These are phyloP conservation scores for Lactarius tabidus DNA, from an alignment of 768 basidiomycete genomes.

Conservation along the genomic window DNA sequence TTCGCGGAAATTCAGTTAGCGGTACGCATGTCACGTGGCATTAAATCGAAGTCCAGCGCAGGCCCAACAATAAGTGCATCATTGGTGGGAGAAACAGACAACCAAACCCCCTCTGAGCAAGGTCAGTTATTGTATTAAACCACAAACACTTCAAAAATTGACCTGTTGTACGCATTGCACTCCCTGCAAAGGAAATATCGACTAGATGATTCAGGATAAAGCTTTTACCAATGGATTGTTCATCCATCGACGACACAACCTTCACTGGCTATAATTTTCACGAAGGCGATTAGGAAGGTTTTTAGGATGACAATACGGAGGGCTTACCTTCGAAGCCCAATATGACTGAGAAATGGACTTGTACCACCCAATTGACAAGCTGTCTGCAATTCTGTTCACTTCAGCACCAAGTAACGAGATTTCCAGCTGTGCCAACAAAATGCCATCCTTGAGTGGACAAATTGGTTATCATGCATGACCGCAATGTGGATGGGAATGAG, in stretches of 20 bases:
- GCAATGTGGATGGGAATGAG: too few relatives aligned
- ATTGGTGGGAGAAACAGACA: conserved; percentile 56
- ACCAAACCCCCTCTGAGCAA: too few relatives aligned
- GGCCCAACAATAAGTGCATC: conserved; percentile 50
- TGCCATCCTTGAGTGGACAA: conserved; percentile 55
- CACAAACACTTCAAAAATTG: too few relatives aligned
- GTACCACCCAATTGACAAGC: conserved; percentile 57
- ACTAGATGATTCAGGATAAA: too few relatives aligned
- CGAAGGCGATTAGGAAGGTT: neutral
- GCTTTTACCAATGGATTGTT: too few relatives aligned
- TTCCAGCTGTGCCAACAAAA: conserved; percentile 47
- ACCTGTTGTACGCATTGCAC: too few relatives aligned
- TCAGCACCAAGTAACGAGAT: conserved; percentile 53
- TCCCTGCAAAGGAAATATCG: too few relatives aligned
- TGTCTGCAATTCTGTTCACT: conserved; percentile 36
- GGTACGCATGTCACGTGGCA: too few relatives aligned
- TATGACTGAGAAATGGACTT: conserved; percentile 53
- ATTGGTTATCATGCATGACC: conserved; percentile 55
- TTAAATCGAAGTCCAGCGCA: conserved; percentile 54
- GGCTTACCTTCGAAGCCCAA: conserved; percentile 45
- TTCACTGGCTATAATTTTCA: conserved; percentile 44
- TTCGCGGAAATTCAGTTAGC: neutral
- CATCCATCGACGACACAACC: too few relatives aligned
- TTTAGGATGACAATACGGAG: rapidly evolving
- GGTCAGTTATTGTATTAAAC: too few relatives aligned